Evolutionary conservation across 2,329 filamentous ascomycete genomes (phyloP).

Genomic region (Paecilomyces sp.): DNA sequence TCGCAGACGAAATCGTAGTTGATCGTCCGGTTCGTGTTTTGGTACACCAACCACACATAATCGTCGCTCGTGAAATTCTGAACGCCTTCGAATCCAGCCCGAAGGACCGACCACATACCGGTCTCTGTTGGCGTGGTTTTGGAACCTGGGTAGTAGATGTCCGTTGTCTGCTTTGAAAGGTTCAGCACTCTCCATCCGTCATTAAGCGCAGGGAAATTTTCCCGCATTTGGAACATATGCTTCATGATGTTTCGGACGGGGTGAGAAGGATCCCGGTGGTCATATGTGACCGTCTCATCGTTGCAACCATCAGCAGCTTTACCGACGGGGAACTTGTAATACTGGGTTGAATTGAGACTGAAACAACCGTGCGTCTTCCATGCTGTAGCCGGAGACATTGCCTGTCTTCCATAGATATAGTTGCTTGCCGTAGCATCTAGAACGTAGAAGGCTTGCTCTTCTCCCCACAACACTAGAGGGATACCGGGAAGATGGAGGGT

Average conservation of each 20-base stretch:
- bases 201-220: slow-evolving; percentile 51
- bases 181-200: slow-evolving; percentile 51
- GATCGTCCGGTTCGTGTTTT: slow-evolving; percentile 40
- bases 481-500: slow-evolving; percentile 56
- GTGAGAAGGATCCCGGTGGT: slow-evolving; percentile 57
- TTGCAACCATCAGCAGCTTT: slow-evolving; percentile 48
- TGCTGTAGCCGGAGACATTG: slow-evolving; percentile 54
- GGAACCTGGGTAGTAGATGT: slow-evolving; percentile 47
- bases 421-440: slow-evolving; percentile 58
- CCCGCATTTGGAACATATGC: slow-evolving; percentile 54
- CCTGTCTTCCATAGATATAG: slow-evolving; percentile 58
- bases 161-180: slow-evolving; percentile 50
- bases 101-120: slow-evolving; percentile 54
- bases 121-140: slow-evolving; percentile 48
- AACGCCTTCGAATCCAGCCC: slow-evolving; percentile 42
- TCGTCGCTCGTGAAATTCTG: slow-evolving; percentile 46
- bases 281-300: slow-evolving; percentile 50
- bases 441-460: slow-evolving; percentile 59
- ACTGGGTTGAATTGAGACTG: slow-evolving; percentile 48
- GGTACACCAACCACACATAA: slow-evolving; percentile 40
- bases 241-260: slow-evolving; percentile 56
- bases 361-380: slow-evolving; percentile 63
- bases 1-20: slow-evolving; percentile 54
- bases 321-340: slow-evolving; percentile 52
- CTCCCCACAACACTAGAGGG: slow-evolving; percentile 55